Conservation (phyloP, 257 asterid genomes). For the Linderniella brevidens region DNA sequence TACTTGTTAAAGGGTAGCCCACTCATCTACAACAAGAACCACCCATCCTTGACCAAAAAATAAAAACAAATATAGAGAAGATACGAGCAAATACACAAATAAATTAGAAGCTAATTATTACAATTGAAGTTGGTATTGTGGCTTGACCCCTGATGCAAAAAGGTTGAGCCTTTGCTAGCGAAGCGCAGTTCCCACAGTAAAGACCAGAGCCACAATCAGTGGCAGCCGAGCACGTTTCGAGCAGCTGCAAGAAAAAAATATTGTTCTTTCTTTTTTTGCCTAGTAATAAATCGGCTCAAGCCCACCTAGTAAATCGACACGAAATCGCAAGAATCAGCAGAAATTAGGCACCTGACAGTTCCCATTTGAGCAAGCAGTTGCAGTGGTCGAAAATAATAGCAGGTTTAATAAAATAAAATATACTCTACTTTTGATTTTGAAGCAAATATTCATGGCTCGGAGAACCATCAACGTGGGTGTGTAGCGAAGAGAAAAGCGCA, state of each 20-base stretch:
- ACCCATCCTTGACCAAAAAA: conserved; percentile 4
- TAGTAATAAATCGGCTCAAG: conserved; percentile 15
- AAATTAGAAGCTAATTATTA: conserved; percentile 12
- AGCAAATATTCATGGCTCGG: no score
- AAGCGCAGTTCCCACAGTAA: conserved; percentile 83
- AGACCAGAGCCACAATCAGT: conserved; percentile 68
- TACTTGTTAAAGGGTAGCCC: conserved; percentile 93
- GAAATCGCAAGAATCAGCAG: not conserved
- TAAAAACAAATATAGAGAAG: conserved; percentile 4
- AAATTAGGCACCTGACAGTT: conserved; percentile 43
- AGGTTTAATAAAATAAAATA: conserved; percentile 4
- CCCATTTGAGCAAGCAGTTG: conserved; percentile 48
- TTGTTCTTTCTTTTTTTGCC: not conserved
- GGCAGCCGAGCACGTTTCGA: conserved; percentile 51
- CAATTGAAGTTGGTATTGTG: conserved; percentile 50
- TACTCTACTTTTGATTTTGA: no score
- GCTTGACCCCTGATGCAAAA: conserved; percentile 89
- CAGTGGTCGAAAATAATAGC: conserved; percentile 20
- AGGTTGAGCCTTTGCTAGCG: conserved; percentile 55
- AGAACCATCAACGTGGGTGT: no score
- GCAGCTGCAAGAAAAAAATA: conserved; percentile 44
- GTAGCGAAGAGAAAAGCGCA: no score
- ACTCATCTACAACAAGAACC: conserved; percentile 23
- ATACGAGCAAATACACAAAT: not conserved
- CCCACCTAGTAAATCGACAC: not conserved